Conservation (phyloP, 2,329 filamentous ascomycete genomes). For the Phaeoacremonium minimum region DNA sequence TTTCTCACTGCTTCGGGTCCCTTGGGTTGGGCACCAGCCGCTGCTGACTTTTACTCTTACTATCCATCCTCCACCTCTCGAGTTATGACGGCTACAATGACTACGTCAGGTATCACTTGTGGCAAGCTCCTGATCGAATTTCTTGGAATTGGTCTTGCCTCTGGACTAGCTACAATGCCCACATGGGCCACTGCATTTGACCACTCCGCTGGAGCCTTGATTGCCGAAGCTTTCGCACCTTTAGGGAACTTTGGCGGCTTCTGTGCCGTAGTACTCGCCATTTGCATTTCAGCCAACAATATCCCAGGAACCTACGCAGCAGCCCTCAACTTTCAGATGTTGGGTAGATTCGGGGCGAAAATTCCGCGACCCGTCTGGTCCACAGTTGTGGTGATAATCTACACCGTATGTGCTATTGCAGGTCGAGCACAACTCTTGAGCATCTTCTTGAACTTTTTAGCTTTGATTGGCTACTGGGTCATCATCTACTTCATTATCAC, state of each 20-base stretch:
- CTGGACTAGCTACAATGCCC: slow-evolving; percentile 38
- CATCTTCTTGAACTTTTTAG: slow-evolving; percentile 60
- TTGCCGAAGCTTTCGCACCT: slow-evolving; percentile 50
- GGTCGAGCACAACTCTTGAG: slow-evolving; percentile 50
- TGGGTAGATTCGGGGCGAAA: slow-evolving; percentile 44
- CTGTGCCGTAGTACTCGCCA: slow-evolving; percentile 52
- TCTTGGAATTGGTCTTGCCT: slow-evolving; percentile 50
- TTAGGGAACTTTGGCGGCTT: slow-evolving; percentile 56
- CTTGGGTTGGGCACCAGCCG: slow-evolving; percentile 54
- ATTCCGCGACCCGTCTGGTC: slow-evolving; percentile 55
- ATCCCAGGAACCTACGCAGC: slow-evolving; percentile 54
- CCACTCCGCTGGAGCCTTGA: slow-evolving; percentile 52
- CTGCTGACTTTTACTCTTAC: slow-evolving; percentile 63
- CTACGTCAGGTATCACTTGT: slow-evolving; percentile 43
- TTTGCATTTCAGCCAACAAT: slow-evolving; percentile 52
- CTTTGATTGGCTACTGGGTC: slow-evolving; percentile 57
- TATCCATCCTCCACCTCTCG: slow-evolving; percentile 49
- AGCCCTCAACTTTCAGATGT: slow-evolving; percentile 56
- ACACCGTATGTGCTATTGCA: slow-evolving; percentile 54
- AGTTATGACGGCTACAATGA: slow-evolving; percentile 31
- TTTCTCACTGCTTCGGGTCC: slow-evolving; percentile 55
- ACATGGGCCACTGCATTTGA: slow-evolving; percentile 46
- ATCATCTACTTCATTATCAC: not conserved
- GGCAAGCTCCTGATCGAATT: slow-evolving; percentile 53
- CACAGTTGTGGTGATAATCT: slow-evolving; percentile 51